Conservation (phyloP, 257 asterid species). For the Asclepias syriaca region DNA sequence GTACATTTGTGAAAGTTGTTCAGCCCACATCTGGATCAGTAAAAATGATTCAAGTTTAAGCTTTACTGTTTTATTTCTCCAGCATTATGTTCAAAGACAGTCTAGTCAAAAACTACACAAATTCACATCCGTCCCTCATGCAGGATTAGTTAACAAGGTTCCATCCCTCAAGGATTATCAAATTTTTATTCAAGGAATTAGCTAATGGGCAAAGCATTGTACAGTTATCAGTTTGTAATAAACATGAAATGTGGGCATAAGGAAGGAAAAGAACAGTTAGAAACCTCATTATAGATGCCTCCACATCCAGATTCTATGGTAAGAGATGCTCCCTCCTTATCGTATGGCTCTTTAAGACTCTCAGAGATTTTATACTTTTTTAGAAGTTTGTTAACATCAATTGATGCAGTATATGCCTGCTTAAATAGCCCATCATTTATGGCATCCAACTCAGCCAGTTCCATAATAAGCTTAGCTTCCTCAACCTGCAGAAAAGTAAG, state of each 20-base stretch:
- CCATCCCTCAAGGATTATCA: background rate
- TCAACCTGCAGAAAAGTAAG: conserved; percentile 48
- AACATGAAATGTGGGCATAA: background rate
- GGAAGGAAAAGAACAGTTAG: background rate
- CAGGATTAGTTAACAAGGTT: background rate
- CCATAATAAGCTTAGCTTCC: conserved; percentile 85
- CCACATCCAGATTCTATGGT: conserved; percentile 53
- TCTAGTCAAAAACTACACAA: background rate
- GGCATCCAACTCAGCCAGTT: conserved; percentile 64
- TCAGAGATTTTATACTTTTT: conserved; percentile 68
- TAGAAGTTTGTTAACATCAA: conserved; percentile 56
- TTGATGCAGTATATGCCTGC: conserved; percentile 69
- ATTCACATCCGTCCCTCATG: background rate
- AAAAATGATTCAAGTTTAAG: background rate
- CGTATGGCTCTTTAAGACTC: conserved; percentile 66
- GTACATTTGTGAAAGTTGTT: conserved; percentile 56
- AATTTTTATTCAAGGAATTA: background rate
- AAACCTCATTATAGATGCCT: conserved; percentile 45
- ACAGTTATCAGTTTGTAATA: background rate
- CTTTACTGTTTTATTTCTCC: background rate
- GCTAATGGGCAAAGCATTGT: background rate
- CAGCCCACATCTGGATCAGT: conserved; percentile 53
- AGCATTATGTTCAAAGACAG: background rate
- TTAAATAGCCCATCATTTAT: conserved; percentile 60
- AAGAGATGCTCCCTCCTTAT: conserved; percentile 79